Evolutionary conservation across 73 alveolate species (phyloP).

Genomic region (Stentor coeruleus): DNA sequence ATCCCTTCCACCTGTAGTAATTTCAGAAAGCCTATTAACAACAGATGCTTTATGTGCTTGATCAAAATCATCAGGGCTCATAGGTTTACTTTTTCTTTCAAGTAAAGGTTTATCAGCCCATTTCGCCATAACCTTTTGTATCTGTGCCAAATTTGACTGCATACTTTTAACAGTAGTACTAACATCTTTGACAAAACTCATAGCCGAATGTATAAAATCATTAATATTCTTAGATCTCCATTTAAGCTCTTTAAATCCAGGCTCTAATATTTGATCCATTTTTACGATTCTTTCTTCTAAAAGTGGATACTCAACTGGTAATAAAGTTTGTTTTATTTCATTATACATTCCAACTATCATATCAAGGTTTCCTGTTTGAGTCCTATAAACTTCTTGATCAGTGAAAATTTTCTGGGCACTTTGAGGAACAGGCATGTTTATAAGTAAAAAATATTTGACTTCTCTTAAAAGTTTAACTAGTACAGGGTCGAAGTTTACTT

Average conservation of each 20-base stretch:
- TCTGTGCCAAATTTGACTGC: slow-evolving; percentile 69
- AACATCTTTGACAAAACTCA: slow-evolving; percentile 69
- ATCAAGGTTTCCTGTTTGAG: slow-evolving; percentile 91
- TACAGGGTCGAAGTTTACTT: slow-evolving; percentile 99
- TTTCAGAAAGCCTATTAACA: slow-evolving; percentile 55
- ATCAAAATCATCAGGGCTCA: slow-evolving; percentile 94
- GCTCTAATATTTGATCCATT: slow-evolving; percentile 92
- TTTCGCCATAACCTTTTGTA: slow-evolving; percentile 60
- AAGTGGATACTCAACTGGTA: slow-evolving; percentile 99
- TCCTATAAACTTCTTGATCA: slow-evolving; percentile 88
- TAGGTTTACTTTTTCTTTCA: slow-evolving; percentile 88
- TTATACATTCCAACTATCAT: slow-evolving; percentile 95
- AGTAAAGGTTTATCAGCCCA: slow-evolving; percentile 70
- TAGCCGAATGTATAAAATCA: slow-evolving; percentile 69
- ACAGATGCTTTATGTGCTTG: slow-evolving; percentile 75
- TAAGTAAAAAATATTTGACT: slow-evolving; percentile 93
- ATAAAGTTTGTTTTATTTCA: slow-evolving; percentile 87
- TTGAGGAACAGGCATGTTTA: slow-evolving; percentile 93
- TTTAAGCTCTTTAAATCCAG: slow-evolving; percentile 94
- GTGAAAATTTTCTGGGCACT: slow-evolving; percentile 91
- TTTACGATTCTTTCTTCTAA: slow-evolving; percentile 92
- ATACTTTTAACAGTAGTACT: slow-evolving; percentile 74
- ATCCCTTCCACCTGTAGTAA: slow-evolving; percentile 73
- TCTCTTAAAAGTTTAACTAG: slow-evolving; percentile 98
- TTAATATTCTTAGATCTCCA: slow-evolving; percentile 95